phyloP scores from a whole-genome alignment of 169 alveolate species.

The Eimeria acervulina region DNA sequence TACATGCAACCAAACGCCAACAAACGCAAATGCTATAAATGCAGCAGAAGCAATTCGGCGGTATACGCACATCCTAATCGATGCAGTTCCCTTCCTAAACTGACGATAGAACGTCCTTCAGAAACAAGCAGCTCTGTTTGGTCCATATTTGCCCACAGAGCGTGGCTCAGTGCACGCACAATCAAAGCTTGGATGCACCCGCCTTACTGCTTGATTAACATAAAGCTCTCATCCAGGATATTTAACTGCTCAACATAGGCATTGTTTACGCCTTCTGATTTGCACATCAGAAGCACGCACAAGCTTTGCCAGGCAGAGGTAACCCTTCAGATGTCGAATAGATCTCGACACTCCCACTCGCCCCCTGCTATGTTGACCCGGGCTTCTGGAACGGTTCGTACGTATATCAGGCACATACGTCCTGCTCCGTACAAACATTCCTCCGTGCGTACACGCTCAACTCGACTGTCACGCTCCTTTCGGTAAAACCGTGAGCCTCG shows the following conservation, averaged over 20 bases:
- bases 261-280: no score
- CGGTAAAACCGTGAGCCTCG: background rate
- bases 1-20: background rate
- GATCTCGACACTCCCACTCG: background rate
- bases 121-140: no score
- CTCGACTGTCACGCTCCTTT: background rate
- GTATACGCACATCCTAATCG: background rate
- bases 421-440: background rate
- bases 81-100: background rate
- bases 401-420: background rate
- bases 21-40: background rate
- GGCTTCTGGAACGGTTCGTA: background rate
- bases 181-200: background rate
- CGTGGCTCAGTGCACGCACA: no score
- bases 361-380: background rate
- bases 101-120: no score
- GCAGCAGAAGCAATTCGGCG: background rate
- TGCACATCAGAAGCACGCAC: background rate
- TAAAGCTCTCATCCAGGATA: background rate
- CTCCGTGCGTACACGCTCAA: background rate
- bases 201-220: background rate
- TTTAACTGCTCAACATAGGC: background rate
- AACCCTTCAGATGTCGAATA: background rate
- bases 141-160: background rate
- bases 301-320: background rate